Evolutionary conservation across 2,329 filamentous ascomycete genomes (phyloP).

Genomic region (Aspergillus transmontanensis): DNA sequence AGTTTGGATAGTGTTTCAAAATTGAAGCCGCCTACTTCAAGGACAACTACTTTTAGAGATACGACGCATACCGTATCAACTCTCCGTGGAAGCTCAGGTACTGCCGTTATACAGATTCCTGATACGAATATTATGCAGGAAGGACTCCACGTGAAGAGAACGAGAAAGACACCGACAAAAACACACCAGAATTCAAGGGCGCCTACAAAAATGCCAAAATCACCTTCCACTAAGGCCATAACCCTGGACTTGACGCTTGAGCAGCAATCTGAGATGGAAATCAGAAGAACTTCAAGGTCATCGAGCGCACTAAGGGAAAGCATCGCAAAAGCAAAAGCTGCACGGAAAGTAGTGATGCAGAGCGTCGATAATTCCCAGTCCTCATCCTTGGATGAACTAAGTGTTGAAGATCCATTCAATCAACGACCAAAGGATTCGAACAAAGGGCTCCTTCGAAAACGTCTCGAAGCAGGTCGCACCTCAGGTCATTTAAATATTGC

Average conservation of each 20-base stretch:
- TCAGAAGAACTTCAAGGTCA: constrained; percentile 62
- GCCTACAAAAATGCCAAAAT: constrained; percentile 34
- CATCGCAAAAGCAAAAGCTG: constrained; percentile 89
- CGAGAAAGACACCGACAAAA: constrained; percentile 37
- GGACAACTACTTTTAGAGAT: constrained; percentile 40
- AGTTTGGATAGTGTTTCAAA: constrained; percentile 28
- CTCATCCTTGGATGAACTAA: constrained; percentile 52
- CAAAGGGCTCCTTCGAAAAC: constrained; percentile 70
- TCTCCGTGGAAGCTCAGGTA: constrained; percentile 56
- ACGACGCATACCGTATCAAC: constrained; percentile 51
- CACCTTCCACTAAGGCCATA: constrained; percentile 32
- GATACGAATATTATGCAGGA: constrained; percentile 33
- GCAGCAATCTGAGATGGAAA: constrained; percentile 33
- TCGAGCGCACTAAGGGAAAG: constrained; percentile 83
- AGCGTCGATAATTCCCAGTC: constrained; percentile 26
- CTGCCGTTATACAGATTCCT: constrained; percentile 58
- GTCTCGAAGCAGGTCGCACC: constrained; percentile 71
- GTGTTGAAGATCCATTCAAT: constrained; percentile 54
- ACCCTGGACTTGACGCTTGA: constrained; percentile 33
- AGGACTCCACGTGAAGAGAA: constrained; percentile 43
- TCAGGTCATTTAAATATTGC: constrained; percentile 87
- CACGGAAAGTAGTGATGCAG: constrained; percentile 59
- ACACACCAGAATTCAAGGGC: constrained; percentile 31
- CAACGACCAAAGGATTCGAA: constrained; percentile 61
- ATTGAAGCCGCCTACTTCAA: constrained; percentile 24